Conservation (phyloP, 2,329 filamentous ascomycete genomes). For the Cryphonectria carpinicola region DNA sequence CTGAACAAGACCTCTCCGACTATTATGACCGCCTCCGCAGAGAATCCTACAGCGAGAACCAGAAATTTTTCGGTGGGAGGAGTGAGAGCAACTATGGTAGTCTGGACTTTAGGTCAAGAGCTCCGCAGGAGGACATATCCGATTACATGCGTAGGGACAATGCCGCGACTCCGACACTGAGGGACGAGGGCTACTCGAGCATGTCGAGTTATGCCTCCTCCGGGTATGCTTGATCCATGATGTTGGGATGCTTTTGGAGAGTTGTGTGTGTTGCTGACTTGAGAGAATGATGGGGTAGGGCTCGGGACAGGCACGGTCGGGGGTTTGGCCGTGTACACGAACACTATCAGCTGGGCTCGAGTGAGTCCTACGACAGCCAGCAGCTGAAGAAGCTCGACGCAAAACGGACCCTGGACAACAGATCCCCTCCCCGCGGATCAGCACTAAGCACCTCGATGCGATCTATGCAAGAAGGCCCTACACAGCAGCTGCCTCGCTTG, state of each 20-base stretch:
- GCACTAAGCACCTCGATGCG: constrained; percentile 44
- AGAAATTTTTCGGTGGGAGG: constrained; percentile 37
- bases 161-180: constrained; percentile 34
- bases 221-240: constrained; percentile 18
- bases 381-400: constrained; percentile 62
- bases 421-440: constrained; percentile 48
- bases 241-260: background rate
- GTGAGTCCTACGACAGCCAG: constrained; percentile 50
- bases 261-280: background rate
- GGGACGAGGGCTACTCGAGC: constrained; percentile 47
- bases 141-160: constrained; percentile 40
- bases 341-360: constrained; percentile 52
- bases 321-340: constrained; percentile 53
- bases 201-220: constrained; percentile 29
- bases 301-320: constrained; percentile 46
- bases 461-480: constrained; percentile 31
- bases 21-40: constrained; percentile 30
- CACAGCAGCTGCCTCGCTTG: constrained; percentile 44
- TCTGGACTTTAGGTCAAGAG: constrained; percentile 28
- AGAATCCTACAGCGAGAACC: constrained; percentile 37
- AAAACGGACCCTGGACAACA: constrained; percentile 48
- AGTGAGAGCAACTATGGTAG: constrained; percentile 45
- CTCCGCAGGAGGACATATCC: constrained; percentile 40
- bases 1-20: constrained; percentile 35
- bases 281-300: constrained; percentile 36